These are phyloP conservation scores for Tulasnella sp. DNA, from an alignment of 768 basidiomycete genomes.

Conservation along the genomic window DNA sequence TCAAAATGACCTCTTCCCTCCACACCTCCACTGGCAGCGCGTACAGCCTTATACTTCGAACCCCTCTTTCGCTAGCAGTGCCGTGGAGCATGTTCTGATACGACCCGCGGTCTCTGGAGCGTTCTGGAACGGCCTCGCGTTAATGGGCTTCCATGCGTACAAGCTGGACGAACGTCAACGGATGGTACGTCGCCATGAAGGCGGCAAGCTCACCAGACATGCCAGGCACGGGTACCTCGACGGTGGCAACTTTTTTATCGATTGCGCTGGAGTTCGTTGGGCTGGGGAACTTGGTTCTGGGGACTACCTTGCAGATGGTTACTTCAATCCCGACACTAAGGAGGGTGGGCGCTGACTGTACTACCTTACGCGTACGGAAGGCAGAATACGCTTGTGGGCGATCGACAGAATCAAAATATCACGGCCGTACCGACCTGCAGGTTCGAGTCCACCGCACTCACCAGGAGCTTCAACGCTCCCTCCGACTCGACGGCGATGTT, in stretches of 20 bases:
- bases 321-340: slow-evolving; percentile 72
- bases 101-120: slow-evolving; percentile 74
- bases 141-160: slow-evolving; percentile 93
- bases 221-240: slow-evolving; percentile 96
- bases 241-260: slow-evolving; percentile 88
- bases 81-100: slow-evolving; percentile 91
- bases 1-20: slow-evolving; percentile 79
- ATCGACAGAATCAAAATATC: slow-evolving; percentile 72
- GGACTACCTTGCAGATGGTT: slow-evolving; percentile 66
- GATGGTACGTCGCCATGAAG: slow-evolving; percentile 84
- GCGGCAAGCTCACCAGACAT: slow-evolving; percentile 71
- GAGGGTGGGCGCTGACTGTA: slow-evolving; percentile 72
- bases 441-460: slow-evolving; percentile 45
- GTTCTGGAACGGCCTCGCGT: slow-evolving; percentile 78
- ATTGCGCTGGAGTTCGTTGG: slow-evolving; percentile 88
- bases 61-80: slow-evolving; percentile 56
- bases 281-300: slow-evolving; percentile 88
- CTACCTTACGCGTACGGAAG: slow-evolving; percentile 94
- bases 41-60: slow-evolving; percentile 66
- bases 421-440: slow-evolving; percentile 49
- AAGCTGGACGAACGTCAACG: slow-evolving; percentile 82
- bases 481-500: slow-evolving; percentile 71
- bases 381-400: slow-evolving; percentile 91
- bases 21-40: slow-evolving; percentile 81
- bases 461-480: slow-evolving; percentile 62